Evolutionary conservation across 805 yeast genomes (phyloP), one percentile per base, ranked within the genome.

Genomic region (Grigorovia jiainica): DNA sequence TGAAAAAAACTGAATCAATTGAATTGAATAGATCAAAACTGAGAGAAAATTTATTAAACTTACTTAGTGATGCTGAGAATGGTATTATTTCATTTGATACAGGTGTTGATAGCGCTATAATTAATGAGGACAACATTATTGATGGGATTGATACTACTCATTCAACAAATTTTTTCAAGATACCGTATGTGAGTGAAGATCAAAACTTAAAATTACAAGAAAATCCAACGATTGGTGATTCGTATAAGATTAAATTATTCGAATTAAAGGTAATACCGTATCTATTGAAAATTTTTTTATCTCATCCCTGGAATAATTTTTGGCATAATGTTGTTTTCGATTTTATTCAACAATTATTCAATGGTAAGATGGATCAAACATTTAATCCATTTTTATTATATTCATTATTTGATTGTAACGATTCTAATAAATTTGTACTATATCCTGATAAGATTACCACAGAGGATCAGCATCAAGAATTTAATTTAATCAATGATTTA

Each of bases 291-390:
- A 78, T 83, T 72, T 86, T 92, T 55, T 79, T 89, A 61, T 67
- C 73, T 46, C 87, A 80, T 61, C 96, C 97, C 6, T 92, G 97
- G 97, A 92, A 92, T 61, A 92, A 92, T 58, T 92, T 92, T 57
- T 74, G 92, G 69, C 98, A 92, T 63, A 92, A 90, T 56, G 98
- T 92, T 44, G 95, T 92, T 7, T 92, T 90, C 69, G 99, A 92
- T 64, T 77, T 92, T 47, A 82, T 92, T 25, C 99, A 92, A 62
- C 99, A 92, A 60, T 78, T 92, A 16, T 75, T 92, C 60, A 87
- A 87, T 61, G 97, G 96, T 1, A 75, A 81, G 34, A 74, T 81
- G 71, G 90, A 85, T 48, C 75, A 82, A 45, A 90, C 95, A 11
- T 89, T 82, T 54, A 90, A 89, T 64, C 79, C 82, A 48, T 87